Percentiles rank a stretch among this genome's conserved stretches.
Evolutionary conservation across 306 rosid genomes (phyloP).

Genomic region (Quercus aquifolioides): DNA sequence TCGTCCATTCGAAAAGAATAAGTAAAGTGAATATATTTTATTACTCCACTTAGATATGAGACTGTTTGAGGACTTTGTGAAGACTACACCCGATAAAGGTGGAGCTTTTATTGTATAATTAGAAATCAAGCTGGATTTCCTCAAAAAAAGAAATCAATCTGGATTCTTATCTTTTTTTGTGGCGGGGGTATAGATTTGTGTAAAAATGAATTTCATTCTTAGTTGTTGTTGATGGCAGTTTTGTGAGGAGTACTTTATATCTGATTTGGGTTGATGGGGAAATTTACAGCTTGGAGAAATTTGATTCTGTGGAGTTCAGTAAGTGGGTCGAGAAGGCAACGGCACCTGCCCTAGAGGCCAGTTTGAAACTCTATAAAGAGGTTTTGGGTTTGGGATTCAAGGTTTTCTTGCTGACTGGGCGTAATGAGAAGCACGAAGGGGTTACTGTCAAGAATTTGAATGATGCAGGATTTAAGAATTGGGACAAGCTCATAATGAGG

Average conservation of each 20-base stretch:
- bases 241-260: not conserved
- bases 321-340: constrained; percentile 70
- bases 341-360: constrained; percentile 62
- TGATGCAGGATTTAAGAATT: constrained; percentile 62
- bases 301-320: constrained; percentile 54
- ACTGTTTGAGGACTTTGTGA: not conserved
- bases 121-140: too few species aligned
- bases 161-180: too few species aligned
- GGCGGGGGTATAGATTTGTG: too few species aligned
- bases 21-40: not conserved
- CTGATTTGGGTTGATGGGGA: constrained; percentile 9
- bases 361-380: constrained; percentile 78
- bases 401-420: constrained; percentile 85
- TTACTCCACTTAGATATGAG: not conserved
- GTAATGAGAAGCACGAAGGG: constrained; percentile 59
- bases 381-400: constrained; percentile 66
- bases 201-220: constrained; percentile 3
- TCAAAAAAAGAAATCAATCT: too few species aligned
- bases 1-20: not conserved
- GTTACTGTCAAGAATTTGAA: constrained; percentile 66
- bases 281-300: constrained; percentile 57
- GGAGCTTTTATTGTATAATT: not conserved
- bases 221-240: not conserved
- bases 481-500: constrained; percentile 86
- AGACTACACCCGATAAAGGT: not conserved